Evolutionary conservation across 495 filamentous ascomycete genomes (phyloP).

Genomic region (Emericellopsis terricola): DNA sequence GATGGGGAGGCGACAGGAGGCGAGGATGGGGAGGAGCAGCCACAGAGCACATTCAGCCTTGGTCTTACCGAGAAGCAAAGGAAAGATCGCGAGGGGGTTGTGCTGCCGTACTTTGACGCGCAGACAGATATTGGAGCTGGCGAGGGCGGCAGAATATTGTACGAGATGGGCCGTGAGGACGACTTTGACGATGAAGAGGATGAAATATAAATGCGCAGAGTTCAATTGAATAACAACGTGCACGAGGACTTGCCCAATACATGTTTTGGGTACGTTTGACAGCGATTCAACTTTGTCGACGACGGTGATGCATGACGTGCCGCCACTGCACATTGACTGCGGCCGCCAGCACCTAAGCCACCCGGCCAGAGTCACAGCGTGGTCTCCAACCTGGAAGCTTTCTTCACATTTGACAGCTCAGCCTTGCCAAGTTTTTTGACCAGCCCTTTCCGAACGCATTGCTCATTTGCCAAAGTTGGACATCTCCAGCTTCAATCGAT

Average conservation of each 20-base stretch:
- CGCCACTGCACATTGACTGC: background rate
- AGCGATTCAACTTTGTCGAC: too few species aligned
- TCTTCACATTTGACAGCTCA: too few species aligned
- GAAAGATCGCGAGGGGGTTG: conserved; percentile 66
- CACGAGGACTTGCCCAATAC: background rate
- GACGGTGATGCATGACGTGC: background rate
- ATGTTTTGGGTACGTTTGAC: background rate
- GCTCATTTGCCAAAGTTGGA: background rate
- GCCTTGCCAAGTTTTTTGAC: background rate
- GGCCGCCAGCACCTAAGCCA: background rate
- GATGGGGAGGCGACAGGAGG: conserved; percentile 17
- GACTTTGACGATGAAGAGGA: conserved; percentile 99
- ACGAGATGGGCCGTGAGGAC: conserved; percentile 92
- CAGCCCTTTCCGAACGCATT: background rate
- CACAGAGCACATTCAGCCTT: conserved; percentile 60
- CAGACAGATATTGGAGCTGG: conserved; percentile 61
- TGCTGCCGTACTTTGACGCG: conserved; percentile 89
- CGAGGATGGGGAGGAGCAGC: conserved; percentile 30
- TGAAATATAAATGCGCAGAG: conserved; percentile 45
- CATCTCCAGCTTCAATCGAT: background rate
- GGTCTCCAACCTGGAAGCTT: too few species aligned
- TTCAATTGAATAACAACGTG: background rate
- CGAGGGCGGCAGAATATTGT: conserved; percentile 79
- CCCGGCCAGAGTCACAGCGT: background rate
- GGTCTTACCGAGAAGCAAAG: conserved; percentile 82